Percentiles rank a stretch among this genome's conserved stretches.
phyloP scores from a whole-genome alignment of 2,329 filamentous ascomycete species.

The Lasiodiplodia sp. region DNA sequence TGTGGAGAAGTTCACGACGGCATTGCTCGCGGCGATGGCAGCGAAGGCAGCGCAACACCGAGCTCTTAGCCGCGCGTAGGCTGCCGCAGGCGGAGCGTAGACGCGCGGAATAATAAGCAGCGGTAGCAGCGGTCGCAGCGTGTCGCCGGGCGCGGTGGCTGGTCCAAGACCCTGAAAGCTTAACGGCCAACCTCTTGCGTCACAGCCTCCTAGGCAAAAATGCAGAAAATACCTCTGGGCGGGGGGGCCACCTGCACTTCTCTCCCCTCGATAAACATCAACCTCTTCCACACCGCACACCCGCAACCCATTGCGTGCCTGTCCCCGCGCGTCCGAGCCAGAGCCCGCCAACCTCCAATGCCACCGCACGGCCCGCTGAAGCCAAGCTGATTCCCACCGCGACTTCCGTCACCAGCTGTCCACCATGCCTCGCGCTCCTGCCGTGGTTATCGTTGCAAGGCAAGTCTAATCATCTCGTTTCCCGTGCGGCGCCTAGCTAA shows the following conservation, averaged over 20 bases:
- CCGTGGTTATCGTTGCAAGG: conserved; percentile 60
- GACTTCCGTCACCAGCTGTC: conserved; percentile 6
- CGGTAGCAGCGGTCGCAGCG: neutral
- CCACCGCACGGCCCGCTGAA: conserved; percentile 21
- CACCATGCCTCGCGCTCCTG: conserved; percentile 54
- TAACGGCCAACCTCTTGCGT: conserved; percentile 24
- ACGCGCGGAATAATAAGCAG: neutral
- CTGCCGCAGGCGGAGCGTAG: neutral
- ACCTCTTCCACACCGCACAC: neutral
- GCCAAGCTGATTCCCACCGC: conserved; percentile 23
- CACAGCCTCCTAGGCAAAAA: conserved; percentile 26
- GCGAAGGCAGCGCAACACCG: neutral
- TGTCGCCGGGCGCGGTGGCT: neutral
- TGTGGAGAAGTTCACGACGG: conserved; percentile 12
- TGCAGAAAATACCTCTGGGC: conserved; percentile 22
- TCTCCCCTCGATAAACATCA: neutral
- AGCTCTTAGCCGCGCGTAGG: neutral
- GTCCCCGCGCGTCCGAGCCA: neutral
- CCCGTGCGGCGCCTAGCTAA: conserved; percentile 26
- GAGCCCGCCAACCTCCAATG: conserved; percentile 14
- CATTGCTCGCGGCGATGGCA: neutral
- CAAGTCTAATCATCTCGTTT: conserved; percentile 36
- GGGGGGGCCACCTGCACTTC: conserved; percentile 1
- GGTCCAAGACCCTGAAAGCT: conserved; percentile 25
- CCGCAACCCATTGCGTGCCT: neutral